Base-by-base conservation (phyloP, 345 rosid species). In the Corchorus capsularis region DNA sequence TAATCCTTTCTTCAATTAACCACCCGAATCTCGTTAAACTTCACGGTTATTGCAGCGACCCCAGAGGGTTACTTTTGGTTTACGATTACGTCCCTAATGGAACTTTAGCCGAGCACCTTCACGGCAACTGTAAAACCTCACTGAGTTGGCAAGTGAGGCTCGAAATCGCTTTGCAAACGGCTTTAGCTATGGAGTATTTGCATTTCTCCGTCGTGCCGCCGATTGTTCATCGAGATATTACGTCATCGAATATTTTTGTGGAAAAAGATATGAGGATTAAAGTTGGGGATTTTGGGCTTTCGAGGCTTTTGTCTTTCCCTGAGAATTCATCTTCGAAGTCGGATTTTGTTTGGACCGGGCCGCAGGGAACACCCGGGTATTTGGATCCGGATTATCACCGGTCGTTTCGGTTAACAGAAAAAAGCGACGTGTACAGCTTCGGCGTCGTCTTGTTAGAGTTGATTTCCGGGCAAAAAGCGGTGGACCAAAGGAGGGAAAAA, bases 41-140 rank as follows among this genome's bases (percentile, higher is more conserved):
- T 63, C 97, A 95, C 59, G 99, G 99, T 5, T 95, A 95, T 65
- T 95, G 99, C 90, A 86, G 93, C 77, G 99, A 95, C 75, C 97
- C 97, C 45, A 88, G 99, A 82, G 99, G 99, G 0, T 83, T 95
- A n/a, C 90, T 95, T 35, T 79, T 95, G 32, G 97, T 93, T 0
- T 91, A 93, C 71, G 96, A 95, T 63, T 95, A 93, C 72, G 93
- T 95, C 57, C 82, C 97, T 0, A 95, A 95, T 57, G 99, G 98
- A 2, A 95, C 97, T 17, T 91, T 95, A 6, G 97, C 94, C 4
- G 96, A 93, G 32, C 99, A 95, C 79, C 94, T 93, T 45, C 98
- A 93, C 39, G 92, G 95, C 53, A 73, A 67, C 63, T 65, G 77
- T 16, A 80, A 81, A 63, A 63, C 80, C 9, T 46, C 73, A 22